Conservation (phyloP, 441 rosid species). For the Aleurites moluccanus region DNA sequence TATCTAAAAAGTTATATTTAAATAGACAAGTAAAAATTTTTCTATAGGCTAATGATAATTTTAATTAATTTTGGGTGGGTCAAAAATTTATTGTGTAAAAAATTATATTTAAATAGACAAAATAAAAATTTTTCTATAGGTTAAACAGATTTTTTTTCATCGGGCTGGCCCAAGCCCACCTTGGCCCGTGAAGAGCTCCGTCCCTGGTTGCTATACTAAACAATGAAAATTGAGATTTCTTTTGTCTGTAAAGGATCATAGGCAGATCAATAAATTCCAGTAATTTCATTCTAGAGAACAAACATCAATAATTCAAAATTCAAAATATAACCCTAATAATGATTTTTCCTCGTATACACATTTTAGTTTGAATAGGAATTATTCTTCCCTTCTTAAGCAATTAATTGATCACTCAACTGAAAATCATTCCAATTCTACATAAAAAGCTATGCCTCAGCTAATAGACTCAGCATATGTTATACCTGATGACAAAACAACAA, state of each 20-base stretch:
- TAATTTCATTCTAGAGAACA: conserved; percentile 1
- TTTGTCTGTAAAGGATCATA: not conserved
- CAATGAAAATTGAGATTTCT: not conserved
- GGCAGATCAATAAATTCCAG: not conserved
- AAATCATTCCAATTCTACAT: conserved; percentile 2
- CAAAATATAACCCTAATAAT: not conserved
- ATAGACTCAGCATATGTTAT: conserved; percentile 5
- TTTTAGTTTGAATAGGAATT: not conserved
- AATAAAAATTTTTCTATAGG: no score
- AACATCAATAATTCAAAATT: not conserved
- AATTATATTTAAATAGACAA: no score
- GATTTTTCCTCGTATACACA: not conserved
- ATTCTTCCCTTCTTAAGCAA: not conserved
- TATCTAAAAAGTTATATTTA: no score
- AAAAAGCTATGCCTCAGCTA: not conserved
- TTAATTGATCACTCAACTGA: not conserved
- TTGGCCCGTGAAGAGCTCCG: no score
- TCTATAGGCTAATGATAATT: no score
- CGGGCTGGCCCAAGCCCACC: no score
- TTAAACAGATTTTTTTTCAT: no score
- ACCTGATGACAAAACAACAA: conserved; percentile 92
- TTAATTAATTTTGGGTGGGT: no score
- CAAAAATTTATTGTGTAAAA: no score
- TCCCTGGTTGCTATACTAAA: not conserved
- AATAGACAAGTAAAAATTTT: no score